These are phyloP conservation scores for Albizia julibrissin DNA, from an alignment of 306 rosid genomes.

Conservation along the genomic window DNA sequence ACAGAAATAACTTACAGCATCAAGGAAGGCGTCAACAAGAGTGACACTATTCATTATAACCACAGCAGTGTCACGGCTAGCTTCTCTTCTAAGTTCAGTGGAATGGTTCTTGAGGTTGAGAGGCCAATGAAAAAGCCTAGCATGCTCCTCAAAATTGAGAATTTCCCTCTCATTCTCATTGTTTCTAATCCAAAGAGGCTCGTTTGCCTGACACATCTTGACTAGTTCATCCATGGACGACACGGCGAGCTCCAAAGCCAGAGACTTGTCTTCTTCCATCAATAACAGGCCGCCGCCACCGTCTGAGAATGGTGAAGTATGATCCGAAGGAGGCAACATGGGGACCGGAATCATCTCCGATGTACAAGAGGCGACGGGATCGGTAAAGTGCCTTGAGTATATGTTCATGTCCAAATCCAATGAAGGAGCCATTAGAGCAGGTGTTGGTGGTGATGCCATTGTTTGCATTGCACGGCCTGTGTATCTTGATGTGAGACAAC, in stretches of 20 bases:
- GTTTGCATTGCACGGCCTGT: constrained; percentile 57
- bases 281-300: constrained; percentile 49
- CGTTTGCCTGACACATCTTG: constrained; percentile 61
- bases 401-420: constrained; percentile 87
- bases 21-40: constrained; percentile 90
- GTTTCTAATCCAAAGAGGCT: constrained; percentile 76
- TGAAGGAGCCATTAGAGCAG: constrained; percentile 56
- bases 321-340: constrained; percentile 51
- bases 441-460: constrained; percentile 39
- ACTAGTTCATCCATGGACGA: constrained; percentile 67
- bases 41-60: constrained; percentile 95
- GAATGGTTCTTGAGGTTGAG: constrained; percentile 53
- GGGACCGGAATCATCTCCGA: constrained; percentile 66
- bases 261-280: constrained; percentile 72
- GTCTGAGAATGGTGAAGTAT: constrained; percentile 50
- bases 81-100: constrained; percentile 67
- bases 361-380: constrained; percentile 51
- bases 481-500: constrained; percentile 71
- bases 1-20: constrained; percentile 55
- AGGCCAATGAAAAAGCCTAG: constrained; percentile 64
- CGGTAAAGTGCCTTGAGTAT: constrained; percentile 68
- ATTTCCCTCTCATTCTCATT: constrained; percentile 59
- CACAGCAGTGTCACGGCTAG: constrained; percentile 70
- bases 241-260: constrained; percentile 72
- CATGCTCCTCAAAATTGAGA: constrained; percentile 76